Percentiles rank a stretch among this genome's conserved stretches.
These are phyloP conservation scores for Globisporangium rhizosaccharum DNA, from an alignment of 352 stramenopile genomes.

Conservation along the genomic window DNA sequence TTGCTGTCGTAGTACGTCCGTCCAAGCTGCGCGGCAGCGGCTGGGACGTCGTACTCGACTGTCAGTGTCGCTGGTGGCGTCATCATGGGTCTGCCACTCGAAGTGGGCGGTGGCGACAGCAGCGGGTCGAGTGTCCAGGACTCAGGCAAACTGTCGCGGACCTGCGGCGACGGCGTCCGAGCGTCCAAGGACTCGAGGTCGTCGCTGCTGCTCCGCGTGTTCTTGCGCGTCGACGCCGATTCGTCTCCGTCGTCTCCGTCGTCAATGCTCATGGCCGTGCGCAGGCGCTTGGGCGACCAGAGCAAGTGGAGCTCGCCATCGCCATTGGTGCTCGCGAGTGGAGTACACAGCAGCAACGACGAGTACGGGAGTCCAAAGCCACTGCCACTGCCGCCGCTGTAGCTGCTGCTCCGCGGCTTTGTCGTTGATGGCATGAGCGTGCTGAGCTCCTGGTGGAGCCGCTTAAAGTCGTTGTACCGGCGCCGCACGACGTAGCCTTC, in stretches of 20 bases:
- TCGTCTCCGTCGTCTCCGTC: constrained; percentile 21
- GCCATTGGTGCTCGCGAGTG: constrained; percentile 13
- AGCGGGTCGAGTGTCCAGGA: background rate
- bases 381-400: background rate
- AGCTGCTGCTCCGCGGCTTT: constrained; percentile 18
- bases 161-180: background rate
- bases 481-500: constrained; percentile 77
- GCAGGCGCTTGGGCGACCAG: constrained; percentile 37
- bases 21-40: constrained; percentile 5
- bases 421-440: constrained; percentile 39
- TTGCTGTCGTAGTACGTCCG: constrained; percentile 37
- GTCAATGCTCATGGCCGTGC: background rate
- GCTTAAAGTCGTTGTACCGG: constrained; percentile 72
- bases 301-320: constrained; percentile 37
- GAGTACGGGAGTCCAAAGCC: constrained; percentile 27
- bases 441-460: constrained; percentile 48
- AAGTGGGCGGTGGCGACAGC: background rate
- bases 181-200: background rate
- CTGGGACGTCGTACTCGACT: constrained; percentile 9
- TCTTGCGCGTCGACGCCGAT: constrained; percentile 12
- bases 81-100: background rate
- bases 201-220: constrained; percentile 10
- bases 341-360: constrained; percentile 53
- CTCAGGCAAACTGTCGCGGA: background rate
- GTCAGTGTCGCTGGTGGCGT: background rate